Evolutionary conservation across 805 yeast species (phyloP), one percentile per base, ranked within the genome.

Genomic region (Kazachstania africana): DNA sequence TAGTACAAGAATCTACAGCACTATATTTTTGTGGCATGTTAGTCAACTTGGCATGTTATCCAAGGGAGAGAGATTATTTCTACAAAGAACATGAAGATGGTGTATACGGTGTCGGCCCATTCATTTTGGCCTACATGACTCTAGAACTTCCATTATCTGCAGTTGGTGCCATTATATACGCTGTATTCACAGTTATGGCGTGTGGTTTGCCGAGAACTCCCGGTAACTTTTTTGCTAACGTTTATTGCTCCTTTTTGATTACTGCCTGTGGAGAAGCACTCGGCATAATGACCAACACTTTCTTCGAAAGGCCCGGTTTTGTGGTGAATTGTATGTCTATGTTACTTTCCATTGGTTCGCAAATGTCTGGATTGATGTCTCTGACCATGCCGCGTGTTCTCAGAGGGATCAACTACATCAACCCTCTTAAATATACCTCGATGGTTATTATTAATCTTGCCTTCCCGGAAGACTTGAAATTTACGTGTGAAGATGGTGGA

Each of bases 281-380:
- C 20, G 95, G 95, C 0, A 79, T 84, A 5, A 65, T 80, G 30
- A 78, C 84, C 36, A 82, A 81, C 46, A 75, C 87, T 4, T 43
- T 78, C 1, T 76, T 84, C 45, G 57, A 62, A 29, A 84, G 83
- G 44, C 68, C 83, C 20, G 94, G 94, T 0, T 71, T 83, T 45
- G 93, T 91, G 0, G 75, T 81, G 12, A 81, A 79, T 48, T 56
- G 80, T 3, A 72, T 84, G 22, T 70, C 87, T 1, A 66, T 74
- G 6, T 50, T 79, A 18, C 58, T 80, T 32, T 71, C 83, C 2
- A 57, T 82, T 30, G 91, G 88, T 5, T 71, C 79, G 4, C 72
- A 79, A 42, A 79, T 84, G 91, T 80, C 83, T 1, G 95, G 95
- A 3, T 60, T 85, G 8, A 66, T 84, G 75, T 78, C 94, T 0